A percentile compares a stretch with the other conserved stretches of the same genome.
Conservation (phyloP, 2,329 filamentous ascomycete species). For the Achaetomium macrosporum region DNA sequence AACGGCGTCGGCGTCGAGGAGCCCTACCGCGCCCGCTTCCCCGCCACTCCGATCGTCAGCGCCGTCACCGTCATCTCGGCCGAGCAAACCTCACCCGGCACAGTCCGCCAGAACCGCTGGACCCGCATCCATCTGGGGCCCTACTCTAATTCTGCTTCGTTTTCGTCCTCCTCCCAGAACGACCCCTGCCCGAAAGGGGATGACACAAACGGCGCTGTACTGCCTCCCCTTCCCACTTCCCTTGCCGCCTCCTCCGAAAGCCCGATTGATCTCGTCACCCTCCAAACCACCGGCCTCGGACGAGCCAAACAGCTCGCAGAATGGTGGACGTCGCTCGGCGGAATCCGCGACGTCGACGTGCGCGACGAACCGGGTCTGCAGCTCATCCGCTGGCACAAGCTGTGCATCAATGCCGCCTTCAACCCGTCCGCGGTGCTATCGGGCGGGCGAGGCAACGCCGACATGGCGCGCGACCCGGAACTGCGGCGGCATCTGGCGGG, state of each 20-base stretch:
- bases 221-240: background rate
- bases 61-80: constrained; percentile 65
- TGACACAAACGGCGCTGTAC: constrained; percentile 12
- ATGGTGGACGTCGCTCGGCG: constrained; percentile 51
- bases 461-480: constrained; percentile 60
- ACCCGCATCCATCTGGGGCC: constrained; percentile 65
- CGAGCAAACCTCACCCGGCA: constrained; percentile 57
- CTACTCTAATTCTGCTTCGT: constrained; percentile 43
- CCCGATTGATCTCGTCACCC: constrained; percentile 16
- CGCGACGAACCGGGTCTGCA: constrained; percentile 63
- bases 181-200: background rate
- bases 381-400: constrained; percentile 68
- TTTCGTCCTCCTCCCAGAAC: background rate
- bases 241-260: too few relatives aligned
- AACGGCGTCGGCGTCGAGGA: constrained; percentile 67
- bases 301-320: constrained; percentile 45
- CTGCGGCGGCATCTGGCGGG: constrained; percentile 55
- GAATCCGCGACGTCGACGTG: constrained; percentile 58
- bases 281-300: constrained; percentile 33
- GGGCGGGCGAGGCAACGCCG: constrained; percentile 58
- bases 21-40: constrained; percentile 59
- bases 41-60: constrained; percentile 54
- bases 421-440: constrained; percentile 66
- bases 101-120: constrained; percentile 66
- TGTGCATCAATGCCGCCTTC: constrained; percentile 70